A percentile compares a stretch with the other conserved stretches of the same genome.
phyloP scores from a whole-genome alignment of 2,329 filamentous ascomycete genomes.

The Cladophialophora immunda region DNA sequence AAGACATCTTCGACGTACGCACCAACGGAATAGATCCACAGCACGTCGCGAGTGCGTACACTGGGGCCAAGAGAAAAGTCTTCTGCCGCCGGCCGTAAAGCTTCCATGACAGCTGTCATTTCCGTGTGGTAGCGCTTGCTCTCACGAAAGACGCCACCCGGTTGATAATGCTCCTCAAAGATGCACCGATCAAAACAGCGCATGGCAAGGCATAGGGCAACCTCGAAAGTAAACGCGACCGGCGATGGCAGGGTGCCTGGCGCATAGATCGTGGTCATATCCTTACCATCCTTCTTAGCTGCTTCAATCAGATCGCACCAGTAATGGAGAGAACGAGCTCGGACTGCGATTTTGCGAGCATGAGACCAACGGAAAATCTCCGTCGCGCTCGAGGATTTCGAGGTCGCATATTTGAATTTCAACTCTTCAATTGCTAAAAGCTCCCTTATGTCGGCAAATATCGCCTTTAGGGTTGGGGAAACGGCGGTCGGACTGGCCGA shows the following conservation, averaged over 20 bases:
- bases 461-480: neutral
- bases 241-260: neutral
- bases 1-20: conserved; percentile 17
- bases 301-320: conserved; percentile 14
- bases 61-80: conserved; percentile 7
- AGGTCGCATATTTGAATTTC: conserved; percentile 19
- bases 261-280: neutral
- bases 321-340: conserved; percentile 9
- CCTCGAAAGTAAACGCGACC: neutral
- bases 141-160: conserved; percentile 12
- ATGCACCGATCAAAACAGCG: conserved; percentile 18
- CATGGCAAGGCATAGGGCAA: conserved; percentile 12
- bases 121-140: conserved; percentile 16
- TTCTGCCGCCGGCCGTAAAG: conserved; percentile 4
- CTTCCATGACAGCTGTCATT: conserved; percentile 10
- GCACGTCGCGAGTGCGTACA: conserved; percentile 2
- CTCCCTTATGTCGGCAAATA: conserved; percentile 13
- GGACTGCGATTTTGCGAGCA: conserved; percentile 14
- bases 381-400: neutral
- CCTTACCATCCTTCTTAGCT: conserved; percentile 1
- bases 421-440: conserved; percentile 11
- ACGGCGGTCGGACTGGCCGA: neutral
- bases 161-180: conserved; percentile 19
- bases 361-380: conserved; percentile 20
- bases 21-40: conserved; percentile 16